A percentile compares a stretch with the other conserved stretches of the same genome.
Evolutionary conservation across 805 yeast genomes (phyloP).

Genomic region (Pichia deserticola): DNA sequence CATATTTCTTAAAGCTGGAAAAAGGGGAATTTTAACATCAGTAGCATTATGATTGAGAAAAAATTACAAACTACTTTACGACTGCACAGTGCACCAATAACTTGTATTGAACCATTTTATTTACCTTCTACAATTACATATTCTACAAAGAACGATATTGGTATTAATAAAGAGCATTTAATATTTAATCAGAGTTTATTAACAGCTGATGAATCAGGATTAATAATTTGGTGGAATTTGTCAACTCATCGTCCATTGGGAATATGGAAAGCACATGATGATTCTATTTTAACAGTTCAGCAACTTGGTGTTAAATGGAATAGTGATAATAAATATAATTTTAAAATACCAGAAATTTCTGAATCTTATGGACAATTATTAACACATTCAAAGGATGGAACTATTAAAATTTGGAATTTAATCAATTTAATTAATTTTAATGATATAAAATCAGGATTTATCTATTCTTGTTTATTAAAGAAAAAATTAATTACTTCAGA

Average conservation of each 20-base stretch:
- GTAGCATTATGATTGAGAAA: conserved; percentile 21
- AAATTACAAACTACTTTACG: conserved; percentile 19
- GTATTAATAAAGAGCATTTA: conserved; percentile 5
- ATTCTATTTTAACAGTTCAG: conserved; percentile 40
- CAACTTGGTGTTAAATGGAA: conserved; percentile 35
- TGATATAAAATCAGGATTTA: conserved; percentile 4
- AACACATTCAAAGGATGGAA: conserved; percentile 66
- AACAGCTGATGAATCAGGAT: conserved; percentile 58
- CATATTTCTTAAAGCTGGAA: too few relatives aligned
- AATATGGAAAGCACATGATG: conserved; percentile 53
- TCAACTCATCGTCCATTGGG: conserved; percentile 46
- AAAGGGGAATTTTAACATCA: too few relatives aligned
- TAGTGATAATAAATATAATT: background rate
- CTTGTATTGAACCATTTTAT: conserved; percentile 7
- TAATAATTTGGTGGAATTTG: conserved; percentile 60
- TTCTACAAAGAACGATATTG: background rate
- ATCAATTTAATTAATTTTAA: conserved; percentile 13
- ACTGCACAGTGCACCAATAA: conserved; percentile 3
- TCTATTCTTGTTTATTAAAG: conserved; percentile 11
- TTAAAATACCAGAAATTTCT: conserved; percentile 13
- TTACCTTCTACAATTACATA: conserved; percentile 6
- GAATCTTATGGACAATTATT: conserved; percentile 36
- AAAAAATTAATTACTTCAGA: conserved; percentile 5
- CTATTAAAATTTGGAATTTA: conserved; percentile 39
- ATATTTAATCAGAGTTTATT: conserved; percentile 33